Conservation (phyloP, 768 basidiomycete species). For the Xerocomus spinulosus region DNA sequence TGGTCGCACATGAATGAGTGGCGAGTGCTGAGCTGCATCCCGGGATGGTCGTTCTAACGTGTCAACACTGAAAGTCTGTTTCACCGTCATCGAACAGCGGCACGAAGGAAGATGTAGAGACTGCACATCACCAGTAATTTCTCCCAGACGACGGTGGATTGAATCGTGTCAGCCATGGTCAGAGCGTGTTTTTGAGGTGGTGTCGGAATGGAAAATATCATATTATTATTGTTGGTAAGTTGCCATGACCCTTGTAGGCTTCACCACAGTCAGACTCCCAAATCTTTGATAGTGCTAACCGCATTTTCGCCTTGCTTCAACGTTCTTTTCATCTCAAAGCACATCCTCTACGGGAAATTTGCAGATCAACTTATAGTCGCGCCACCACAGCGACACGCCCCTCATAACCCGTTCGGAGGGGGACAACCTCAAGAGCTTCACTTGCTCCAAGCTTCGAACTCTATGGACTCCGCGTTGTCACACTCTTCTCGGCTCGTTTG, state of each 20-base stretch:
- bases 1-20: background rate
- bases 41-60: background rate
- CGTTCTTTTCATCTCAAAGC: background rate
- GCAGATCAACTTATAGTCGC: background rate
- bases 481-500: background rate
- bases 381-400: too few relatives aligned
- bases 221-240: too few relatives aligned
- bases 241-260: too few relatives aligned
- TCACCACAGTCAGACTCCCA: too few relatives aligned
- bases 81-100: too few relatives aligned
- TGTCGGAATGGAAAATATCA: background rate
- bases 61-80: background rate
- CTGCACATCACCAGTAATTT: background rate
- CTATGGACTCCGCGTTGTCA: background rate
- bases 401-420: background rate
- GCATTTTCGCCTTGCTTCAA: background rate
- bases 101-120: too few relatives aligned
- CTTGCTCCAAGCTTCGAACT: background rate
- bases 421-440: background rate
- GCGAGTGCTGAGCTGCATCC: background rate
- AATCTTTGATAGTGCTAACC: background rate
- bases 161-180: background rate
- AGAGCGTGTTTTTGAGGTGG: background rate
- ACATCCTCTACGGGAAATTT: background rate
- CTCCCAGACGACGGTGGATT: background rate